Conservation (phyloP, 2,329 filamentous ascomycete genomes). For the Colletotrichum simmondsii region DNA sequence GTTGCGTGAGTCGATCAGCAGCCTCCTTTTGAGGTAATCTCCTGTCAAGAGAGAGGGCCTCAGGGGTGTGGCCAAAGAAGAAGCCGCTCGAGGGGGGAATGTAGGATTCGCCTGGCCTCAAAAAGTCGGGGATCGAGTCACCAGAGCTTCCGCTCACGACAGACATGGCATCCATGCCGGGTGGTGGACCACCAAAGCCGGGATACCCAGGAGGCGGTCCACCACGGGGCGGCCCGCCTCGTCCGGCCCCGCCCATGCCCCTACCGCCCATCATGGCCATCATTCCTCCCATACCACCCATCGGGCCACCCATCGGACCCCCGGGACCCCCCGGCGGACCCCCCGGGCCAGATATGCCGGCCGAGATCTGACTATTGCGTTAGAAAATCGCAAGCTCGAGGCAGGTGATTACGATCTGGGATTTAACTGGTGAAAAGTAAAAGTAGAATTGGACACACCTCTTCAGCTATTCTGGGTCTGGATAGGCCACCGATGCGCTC, state of each 20-base stretch:
- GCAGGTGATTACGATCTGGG: background rate
- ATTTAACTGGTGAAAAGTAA: background rate
- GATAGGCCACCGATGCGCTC: slow-evolving; percentile 80
- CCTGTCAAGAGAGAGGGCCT: slow-evolving; percentile 63
- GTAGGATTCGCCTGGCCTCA: slow-evolving; percentile 73
- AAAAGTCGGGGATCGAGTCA: slow-evolving; percentile 59
- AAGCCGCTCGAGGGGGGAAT: slow-evolving; percentile 75
- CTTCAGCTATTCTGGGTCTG: slow-evolving; percentile 75
- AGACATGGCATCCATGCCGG: slow-evolving; percentile 35
- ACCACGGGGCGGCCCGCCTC: slow-evolving; percentile 33
- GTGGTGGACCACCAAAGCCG: slow-evolving; percentile 30
- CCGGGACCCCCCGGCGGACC: slow-evolving; percentile 28
- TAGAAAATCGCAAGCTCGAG: background rate
- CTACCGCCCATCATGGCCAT: slow-evolving; percentile 29
- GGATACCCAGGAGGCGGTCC: slow-evolving; percentile 36
- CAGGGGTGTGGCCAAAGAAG: slow-evolving; percentile 67
- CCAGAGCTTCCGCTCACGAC: slow-evolving; percentile 41
- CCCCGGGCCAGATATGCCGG: slow-evolving; percentile 43
- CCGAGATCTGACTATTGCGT: slow-evolving; percentile 44
- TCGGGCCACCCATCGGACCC: slow-evolving; percentile 19
- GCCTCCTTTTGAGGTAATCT: slow-evolving; percentile 69
- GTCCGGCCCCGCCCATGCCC: slow-evolving; percentile 29
- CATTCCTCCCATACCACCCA: slow-evolving; percentile 25
- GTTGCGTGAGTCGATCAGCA: slow-evolving; percentile 71
- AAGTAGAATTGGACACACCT: slow-evolving; percentile 57